Base-by-base conservation (phyloP, 805 yeast species). In the Suhomyces kilbournensis region DNA sequence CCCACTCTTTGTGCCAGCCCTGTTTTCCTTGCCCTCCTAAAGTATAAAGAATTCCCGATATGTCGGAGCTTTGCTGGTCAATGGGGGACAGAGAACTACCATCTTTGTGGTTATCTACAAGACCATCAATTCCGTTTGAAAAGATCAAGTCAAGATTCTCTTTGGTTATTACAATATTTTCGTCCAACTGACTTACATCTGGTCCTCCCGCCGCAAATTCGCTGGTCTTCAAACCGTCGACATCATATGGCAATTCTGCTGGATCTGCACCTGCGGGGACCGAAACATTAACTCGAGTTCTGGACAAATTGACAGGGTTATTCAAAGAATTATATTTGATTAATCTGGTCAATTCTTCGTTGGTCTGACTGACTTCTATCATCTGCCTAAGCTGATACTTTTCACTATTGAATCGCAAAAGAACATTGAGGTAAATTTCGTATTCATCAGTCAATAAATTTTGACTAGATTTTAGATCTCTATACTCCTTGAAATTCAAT, bases 1-100 rank as follows among this genome's bases (percentile, higher is more conserved):
- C 88, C 92, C 96, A 88, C 65, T 86, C 91, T 61, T 89, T 90
- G 66, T 90, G 96, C 97, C 97, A 91, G 3, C 87, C 86, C 20
- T 74, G 80, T 53, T 80, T 80, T 0, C 84, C 83, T 52, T 80
- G 82, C 0, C 86, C 86, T 0, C 85, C 84, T 35, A 80, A 69
- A 1, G 82, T 75, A 60, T 79, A 83, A n/a, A 84, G 63, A 10
- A 83, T 75, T 0, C 87, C 88, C 6, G 72, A 62, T 50, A 68
- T 65, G 43, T 69, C 72, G 5, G 71, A 61, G 38, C 63, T 63
- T 42, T 65, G 67, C 44, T 28, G 48, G 25, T 48, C 19, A 28
- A 38, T 40, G 22, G 58, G 25, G 5, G 50, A 40, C 4, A 38
- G 22, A 19, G 2, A 7, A 19, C 14, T 38, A n/a, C 23, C 23